A percentile compares a stretch with the other conserved stretches of the same genome.
These are phyloP conservation scores for Exophiala phaeomuriformis DNA, from an alignment of 2,329 filamentous ascomycete genomes.

Conservation along the genomic window DNA sequence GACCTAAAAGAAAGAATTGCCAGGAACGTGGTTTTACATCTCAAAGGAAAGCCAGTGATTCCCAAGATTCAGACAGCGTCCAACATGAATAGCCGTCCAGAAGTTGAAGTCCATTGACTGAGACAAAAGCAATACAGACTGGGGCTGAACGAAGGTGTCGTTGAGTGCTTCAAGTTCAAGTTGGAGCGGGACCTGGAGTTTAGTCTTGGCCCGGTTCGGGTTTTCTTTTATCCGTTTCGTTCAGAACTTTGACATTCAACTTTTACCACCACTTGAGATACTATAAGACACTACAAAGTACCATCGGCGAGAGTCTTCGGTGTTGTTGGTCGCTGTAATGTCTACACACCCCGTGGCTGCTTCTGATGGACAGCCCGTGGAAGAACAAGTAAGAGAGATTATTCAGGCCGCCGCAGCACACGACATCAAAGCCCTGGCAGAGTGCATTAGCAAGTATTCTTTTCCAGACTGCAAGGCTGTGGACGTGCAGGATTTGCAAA, in stretches of 20 bases:
- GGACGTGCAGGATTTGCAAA: conserved; percentile 74
- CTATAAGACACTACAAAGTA: no score
- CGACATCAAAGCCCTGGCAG: conserved; percentile 55
- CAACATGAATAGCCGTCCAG: not conserved
- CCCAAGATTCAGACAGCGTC: not conserved
- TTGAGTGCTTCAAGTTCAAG: not conserved
- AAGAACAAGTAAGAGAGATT: conserved; percentile 39
- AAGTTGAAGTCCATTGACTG: not conserved
- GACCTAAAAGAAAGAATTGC: not conserved
- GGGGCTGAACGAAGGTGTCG: not conserved
- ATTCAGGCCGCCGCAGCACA: conserved; percentile 61
- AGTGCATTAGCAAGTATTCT: conserved; percentile 22
- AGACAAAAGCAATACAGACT: not conserved
- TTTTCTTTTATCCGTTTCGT: not conserved
- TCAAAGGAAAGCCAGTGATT: not conserved
- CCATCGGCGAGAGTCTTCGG: not conserved
- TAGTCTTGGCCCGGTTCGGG: not conserved
- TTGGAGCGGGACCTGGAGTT: not conserved
- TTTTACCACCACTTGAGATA: no score
- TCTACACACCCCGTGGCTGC: not conserved
- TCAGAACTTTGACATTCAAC: not conserved
- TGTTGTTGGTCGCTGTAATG: not conserved
- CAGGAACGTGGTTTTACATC: not conserved
- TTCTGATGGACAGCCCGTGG: not conserved
- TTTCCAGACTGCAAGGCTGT: conserved; percentile 47